A percentile compares a stretch with the other conserved stretches of the same genome.
Evolutionary conservation across 768 basidiomycete species (phyloP).

Genomic region (Suillus hirtellus): DNA sequence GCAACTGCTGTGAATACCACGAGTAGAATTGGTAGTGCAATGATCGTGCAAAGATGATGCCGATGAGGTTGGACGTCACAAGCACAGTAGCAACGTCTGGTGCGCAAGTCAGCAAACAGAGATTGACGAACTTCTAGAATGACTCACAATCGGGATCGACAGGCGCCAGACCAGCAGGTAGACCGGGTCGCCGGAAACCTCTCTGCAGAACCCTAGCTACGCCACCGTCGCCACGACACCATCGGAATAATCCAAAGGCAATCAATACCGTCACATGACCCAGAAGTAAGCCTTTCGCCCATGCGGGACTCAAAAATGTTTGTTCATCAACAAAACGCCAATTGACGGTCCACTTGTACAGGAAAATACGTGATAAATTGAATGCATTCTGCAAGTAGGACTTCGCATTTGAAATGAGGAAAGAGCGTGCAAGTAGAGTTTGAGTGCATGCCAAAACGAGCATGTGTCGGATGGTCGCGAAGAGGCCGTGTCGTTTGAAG

Average conservation of each 20-base stretch:
- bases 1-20: conserved; percentile 93
- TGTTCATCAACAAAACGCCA: conserved; percentile 87
- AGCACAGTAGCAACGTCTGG: conserved; percentile 78
- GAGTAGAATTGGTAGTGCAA: conserved; percentile 98
- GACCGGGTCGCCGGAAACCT: conserved; percentile 51
- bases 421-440: conserved; percentile 64
- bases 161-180: conserved; percentile 45
- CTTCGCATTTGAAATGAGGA: conserved; percentile 57
- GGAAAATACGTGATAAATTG: conserved; percentile 83
- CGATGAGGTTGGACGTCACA: conserved; percentile 90
- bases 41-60: conserved; percentile 89
- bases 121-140: conserved; percentile 6
- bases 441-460: conserved; percentile 44
- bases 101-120: conserved; percentile 18
- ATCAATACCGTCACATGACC: conserved; percentile 63
- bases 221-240: conserved; percentile 79
- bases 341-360: conserved; percentile 98
- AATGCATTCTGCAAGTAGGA: conserved; percentile 80
- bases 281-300: conserved; percentile 62
- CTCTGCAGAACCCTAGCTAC: conserved; percentile 52
- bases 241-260: conserved; percentile 68
- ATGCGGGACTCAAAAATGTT: conserved; percentile 66
- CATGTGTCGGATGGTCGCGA: conserved; percentile 51
- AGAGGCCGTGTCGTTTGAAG: conserved; percentile 69
- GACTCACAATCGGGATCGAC: conserved; percentile 67